phyloP scores from a whole-genome alignment of 805 yeast genomes.

The Starmerella bombicola region DNA sequence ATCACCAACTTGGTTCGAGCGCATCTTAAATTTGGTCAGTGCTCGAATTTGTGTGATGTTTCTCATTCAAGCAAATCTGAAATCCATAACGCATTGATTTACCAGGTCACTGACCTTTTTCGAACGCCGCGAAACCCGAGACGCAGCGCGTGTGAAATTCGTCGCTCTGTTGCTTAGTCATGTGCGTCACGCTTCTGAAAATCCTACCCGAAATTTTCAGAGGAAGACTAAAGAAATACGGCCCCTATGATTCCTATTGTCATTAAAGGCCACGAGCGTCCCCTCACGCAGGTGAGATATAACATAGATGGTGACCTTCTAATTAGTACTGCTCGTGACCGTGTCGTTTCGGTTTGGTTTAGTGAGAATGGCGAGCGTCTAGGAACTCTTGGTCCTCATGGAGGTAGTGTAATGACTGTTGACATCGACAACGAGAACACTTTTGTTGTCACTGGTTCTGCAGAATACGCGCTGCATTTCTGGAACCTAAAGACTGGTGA shows the following conservation, averaged over 20 bases:
- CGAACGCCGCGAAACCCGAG: too few relatives aligned
- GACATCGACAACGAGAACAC: conserved; percentile 65
- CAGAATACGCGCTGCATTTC: conserved; percentile 72
- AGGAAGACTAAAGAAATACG: background rate
- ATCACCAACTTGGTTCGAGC: too few relatives aligned
- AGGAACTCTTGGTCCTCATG: conserved; percentile 81
- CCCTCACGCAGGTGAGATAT: conserved; percentile 89
- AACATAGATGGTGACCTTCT: conserved; percentile 91
- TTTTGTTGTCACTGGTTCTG: conserved; percentile 74
- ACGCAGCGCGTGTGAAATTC: too few relatives aligned
- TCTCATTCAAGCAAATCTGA: too few relatives aligned
- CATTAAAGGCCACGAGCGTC: conserved; percentile 89
- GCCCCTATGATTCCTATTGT: conserved; percentile 24
- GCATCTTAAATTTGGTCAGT: too few relatives aligned
- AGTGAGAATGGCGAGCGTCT: conserved; percentile 91
- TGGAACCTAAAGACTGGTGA: conserved; percentile 78
- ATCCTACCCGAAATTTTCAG: background rate
- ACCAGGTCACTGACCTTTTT: too few relatives aligned
- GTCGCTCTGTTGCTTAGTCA: too few relatives aligned
- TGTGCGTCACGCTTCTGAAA: too few relatives aligned
- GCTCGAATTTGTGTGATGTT: too few relatives aligned
- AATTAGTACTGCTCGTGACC: conserved; percentile 86
- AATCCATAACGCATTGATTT: too few relatives aligned
- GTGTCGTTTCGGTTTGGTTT: conserved; percentile 77
- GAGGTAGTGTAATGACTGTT: conserved; percentile 90